These are phyloP conservation scores for Huntiella moniliformis DNA, from an alignment of 2,329 filamentous ascomycete species.

Conservation along the genomic window DNA sequence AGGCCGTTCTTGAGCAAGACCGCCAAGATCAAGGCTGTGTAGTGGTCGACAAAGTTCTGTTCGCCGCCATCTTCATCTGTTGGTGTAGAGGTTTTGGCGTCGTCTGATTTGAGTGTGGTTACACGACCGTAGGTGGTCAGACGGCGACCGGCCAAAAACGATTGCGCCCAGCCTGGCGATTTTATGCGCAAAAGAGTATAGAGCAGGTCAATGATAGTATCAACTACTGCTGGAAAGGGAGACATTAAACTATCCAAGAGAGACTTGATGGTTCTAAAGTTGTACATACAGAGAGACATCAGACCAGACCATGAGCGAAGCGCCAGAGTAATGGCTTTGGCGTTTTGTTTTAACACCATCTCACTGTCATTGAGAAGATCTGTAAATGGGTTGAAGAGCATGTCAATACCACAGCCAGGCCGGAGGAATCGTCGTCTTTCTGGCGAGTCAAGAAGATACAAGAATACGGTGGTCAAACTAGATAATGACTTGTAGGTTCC, in stretches of 20 bases:
- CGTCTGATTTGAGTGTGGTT: slow-evolving; percentile 51
- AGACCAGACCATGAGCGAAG: slow-evolving; percentile 89
- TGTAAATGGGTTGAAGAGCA: slow-evolving; percentile 81
- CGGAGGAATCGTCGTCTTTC: slow-evolving; percentile 63
- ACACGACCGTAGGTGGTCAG: slow-evolving; percentile 95
- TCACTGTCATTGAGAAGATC: slow-evolving; percentile 51
- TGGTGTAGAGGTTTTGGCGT: slow-evolving; percentile 31
- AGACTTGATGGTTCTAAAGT: slow-evolving; percentile 68
- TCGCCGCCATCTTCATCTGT: slow-evolving; percentile 50
- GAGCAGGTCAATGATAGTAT: slow-evolving; percentile 73
- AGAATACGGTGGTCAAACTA: slow-evolving; percentile 67
- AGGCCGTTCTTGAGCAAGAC: slow-evolving; percentile 70
- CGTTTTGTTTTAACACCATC: slow-evolving; percentile 57
- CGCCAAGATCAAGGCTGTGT: slow-evolving; percentile 72
- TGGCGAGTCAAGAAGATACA: slow-evolving; percentile 77
- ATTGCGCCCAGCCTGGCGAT: slow-evolving; percentile 82
- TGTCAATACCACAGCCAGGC: slow-evolving; percentile 75
- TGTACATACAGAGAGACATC: slow-evolving; percentile 71
- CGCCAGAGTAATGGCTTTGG: slow-evolving; percentile 78
- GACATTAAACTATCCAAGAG: slow-evolving; percentile 47
- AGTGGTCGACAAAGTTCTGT: slow-evolving; percentile 83
- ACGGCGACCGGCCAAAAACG: slow-evolving; percentile 78
- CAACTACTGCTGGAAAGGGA: slow-evolving; percentile 37
- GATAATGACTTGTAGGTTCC: slow-evolving; percentile 86
- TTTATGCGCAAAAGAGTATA: slow-evolving; percentile 74